Evolutionary conservation across 441 rosid genomes (phyloP), one percentile per base, ranked within the genome.

Genomic region (Gossypium laxum): DNA sequence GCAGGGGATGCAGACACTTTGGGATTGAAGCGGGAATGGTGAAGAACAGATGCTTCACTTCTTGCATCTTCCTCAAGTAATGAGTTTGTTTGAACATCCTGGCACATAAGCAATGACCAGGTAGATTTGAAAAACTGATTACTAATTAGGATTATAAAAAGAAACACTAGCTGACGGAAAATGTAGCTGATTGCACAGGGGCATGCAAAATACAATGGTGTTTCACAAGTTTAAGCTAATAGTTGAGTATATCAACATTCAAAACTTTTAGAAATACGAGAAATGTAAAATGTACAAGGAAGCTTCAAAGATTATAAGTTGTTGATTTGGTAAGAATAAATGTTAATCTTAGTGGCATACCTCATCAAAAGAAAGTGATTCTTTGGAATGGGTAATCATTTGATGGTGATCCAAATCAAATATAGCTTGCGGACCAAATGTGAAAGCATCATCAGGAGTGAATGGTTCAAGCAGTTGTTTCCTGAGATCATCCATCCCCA

Each of bases 281-380:
- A 66, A 41, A 10, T 15, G 3, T 60, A 60, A 60, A 32, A 60
- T 15, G 47, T 15, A 38, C 43, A 38, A 38, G 43, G 11, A 38
- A 12, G 52, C 17, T 47, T 47, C 52, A 14, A 47, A 47, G 5
- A 12, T 47, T 47, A 47, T 48, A 3, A n/a, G 15, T 26, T 11
- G 15, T 30, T 67, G 28, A 51, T 50, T 12, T 38, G 14, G 14
- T 10, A 15, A 28, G 24, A 28, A 59, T 11, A 45, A 30, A 26
- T 11, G 24, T 30, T 12, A 43, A 70, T 15, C 4, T 8, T 15
- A 26, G 12, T 0, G n/a, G 32, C 30, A 72, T 78, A 94, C 98
- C 93, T 88, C 95, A 72, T 95, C 99, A 7, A 89, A 88, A 48
- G 99, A 91, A 60, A 85, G 83, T 2, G 97, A 92, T 68, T 88